Percentiles rank a stretch among this genome's conserved stretches.
Evolutionary conservation across 257 asterid species (phyloP).

Genomic region (Jasminum sambac): DNA sequence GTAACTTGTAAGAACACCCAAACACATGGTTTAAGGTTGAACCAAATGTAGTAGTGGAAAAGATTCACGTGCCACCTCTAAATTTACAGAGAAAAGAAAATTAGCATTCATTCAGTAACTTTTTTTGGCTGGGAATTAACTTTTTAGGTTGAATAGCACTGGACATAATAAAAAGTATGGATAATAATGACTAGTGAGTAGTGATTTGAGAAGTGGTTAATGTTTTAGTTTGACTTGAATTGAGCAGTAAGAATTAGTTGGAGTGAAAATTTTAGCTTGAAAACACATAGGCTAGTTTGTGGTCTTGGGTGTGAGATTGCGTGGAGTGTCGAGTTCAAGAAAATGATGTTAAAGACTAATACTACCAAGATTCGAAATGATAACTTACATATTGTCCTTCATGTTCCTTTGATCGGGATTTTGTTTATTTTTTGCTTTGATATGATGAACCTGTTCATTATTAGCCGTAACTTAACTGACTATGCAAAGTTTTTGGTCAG

Average conservation of each 20-base stretch:
- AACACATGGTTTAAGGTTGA: not conserved
- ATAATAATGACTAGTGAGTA: too few relatives aligned
- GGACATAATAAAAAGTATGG: too few relatives aligned
- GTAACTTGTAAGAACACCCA: not conserved
- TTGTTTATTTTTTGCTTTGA: not conserved
- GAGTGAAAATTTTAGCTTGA: too few relatives aligned
- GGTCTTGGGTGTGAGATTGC: not conserved
- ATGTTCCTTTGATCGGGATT: not conserved
- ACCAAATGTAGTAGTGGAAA: not conserved
- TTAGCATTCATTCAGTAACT: too few relatives aligned
- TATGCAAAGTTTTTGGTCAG: conserved; percentile 38
- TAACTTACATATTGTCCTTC: not conserved
- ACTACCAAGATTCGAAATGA: not conserved
- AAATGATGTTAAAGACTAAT: not conserved
- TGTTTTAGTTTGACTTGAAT: too few relatives aligned
- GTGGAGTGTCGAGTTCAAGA: not conserved
- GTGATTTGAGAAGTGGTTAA: too few relatives aligned
- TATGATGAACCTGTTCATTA: not conserved
- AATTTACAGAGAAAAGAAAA: not conserved
- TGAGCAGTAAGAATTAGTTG: too few relatives aligned
- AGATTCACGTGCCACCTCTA: not conserved
- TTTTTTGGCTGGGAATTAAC: too few relatives aligned
- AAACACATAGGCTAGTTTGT: not conserved
- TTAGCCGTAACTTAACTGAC: not conserved
- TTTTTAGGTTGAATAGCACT: too few relatives aligned